Percentiles rank a stretch among this genome's conserved stretches.
phyloP scores from a whole-genome alignment of 148 eudicot genomes.

The Chenopodium quinoa region DNA sequence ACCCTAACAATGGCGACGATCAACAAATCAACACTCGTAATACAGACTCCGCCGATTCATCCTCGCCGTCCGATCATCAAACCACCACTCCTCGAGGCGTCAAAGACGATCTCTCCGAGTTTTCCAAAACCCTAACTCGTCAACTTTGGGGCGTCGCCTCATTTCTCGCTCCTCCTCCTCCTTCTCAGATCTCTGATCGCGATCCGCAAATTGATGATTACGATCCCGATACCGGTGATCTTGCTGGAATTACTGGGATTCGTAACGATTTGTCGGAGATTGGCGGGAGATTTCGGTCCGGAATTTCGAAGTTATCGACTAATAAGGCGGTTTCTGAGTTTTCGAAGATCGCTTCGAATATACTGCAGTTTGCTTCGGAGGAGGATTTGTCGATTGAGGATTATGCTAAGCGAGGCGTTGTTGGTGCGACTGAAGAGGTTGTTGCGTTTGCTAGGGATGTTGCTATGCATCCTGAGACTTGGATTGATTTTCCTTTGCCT shows the following conservation, averaged over 20 bases:
- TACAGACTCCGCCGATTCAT: neutral
- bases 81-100: slow-evolving; percentile 47
- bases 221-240: slow-evolving; percentile 13
- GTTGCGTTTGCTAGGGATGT: slow-evolving; percentile 67
- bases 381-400: slow-evolving; percentile 38
- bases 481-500: slow-evolving; percentile 87
- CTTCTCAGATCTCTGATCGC: slow-evolving; percentile 31
- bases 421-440: slow-evolving; percentile 80
- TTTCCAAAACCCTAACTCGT: slow-evolving; percentile 73
- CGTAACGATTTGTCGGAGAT: slow-evolving; percentile 76
- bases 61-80: slow-evolving; percentile 30
- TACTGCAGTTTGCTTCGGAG: slow-evolving; percentile 53
- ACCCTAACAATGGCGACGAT: neutral
- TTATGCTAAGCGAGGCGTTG: slow-evolving; percentile 40
- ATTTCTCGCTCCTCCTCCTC: slow-evolving; percentile 73
- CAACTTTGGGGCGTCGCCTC: slow-evolving; percentile 90
- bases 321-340: slow-evolving; percentile 65
- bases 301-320: slow-evolving; percentile 63
- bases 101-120: slow-evolving; percentile 81
- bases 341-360: slow-evolving; percentile 69
- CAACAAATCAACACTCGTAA: neutral
- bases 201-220: neutral
- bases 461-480: slow-evolving; percentile 88
- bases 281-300: slow-evolving; percentile 71
- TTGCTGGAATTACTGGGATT: slow-evolving; percentile 40